Base-by-base conservation (phyloP, 345 rosid species). In the Pistacia integerrima region DNA sequence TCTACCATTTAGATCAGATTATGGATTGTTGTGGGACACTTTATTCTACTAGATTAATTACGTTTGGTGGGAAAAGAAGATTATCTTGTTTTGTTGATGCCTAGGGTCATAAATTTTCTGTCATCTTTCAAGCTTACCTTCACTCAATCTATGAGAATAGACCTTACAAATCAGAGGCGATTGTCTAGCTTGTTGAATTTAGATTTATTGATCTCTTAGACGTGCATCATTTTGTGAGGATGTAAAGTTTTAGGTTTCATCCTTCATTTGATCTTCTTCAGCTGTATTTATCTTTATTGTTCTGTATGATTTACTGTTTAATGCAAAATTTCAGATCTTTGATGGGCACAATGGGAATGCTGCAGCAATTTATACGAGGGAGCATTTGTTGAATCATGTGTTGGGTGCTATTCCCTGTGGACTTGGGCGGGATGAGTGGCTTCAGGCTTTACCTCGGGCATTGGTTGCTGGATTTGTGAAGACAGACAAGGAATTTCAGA, bases 301-400 rank as follows among this genome's bases (percentile, higher is more conserved):
- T 20, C 33, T 76, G 14, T 60, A n/a, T 48, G 52, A 25, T 63
- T 72, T 20, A 76, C 44, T 4, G 56, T 18, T 49, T 61, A 46
- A 16, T 16, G 44, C 44, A 51, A 11, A 30, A 52, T 46, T 76
- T 77, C 83, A 93, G 98, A 85, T 94, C 70, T 93, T 93, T 77
- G 98, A 94, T 63, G 98, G 98, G 51, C 98, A 93, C 76, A 93
- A 93, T 78, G 98, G 98, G 72, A 90, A 87, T 83, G 97, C 97
- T 51, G 98, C 97, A 8, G 97, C 98, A 41, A 82, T 94, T 70
- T 93, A 72, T 80, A 87, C 98, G 0, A 91, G 79, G 83, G 97
- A 94, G 82, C 79, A 94, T 82, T 78, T 94, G 54, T 77, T 92
- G 76, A 84, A 78, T 74, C 90, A 92, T 84, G 88, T 94, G 14